Base-by-base conservation (phyloP, 176 grass and related monocot species). In the Aegilops sharonensis region DNA sequence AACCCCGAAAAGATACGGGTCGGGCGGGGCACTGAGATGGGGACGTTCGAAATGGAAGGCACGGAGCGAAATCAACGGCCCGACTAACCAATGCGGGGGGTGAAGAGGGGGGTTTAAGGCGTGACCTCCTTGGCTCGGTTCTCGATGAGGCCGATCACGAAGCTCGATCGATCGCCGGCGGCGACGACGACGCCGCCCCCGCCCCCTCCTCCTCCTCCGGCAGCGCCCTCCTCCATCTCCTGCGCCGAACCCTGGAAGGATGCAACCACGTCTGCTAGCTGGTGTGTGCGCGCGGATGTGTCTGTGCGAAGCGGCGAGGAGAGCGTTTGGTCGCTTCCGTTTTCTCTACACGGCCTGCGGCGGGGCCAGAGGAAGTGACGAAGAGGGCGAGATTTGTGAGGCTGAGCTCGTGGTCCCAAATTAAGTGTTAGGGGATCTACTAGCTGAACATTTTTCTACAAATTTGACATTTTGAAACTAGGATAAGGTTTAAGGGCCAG, bases 121-220 rank as follows among this genome's bases (percentile, higher is more conserved):
- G 27, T 82, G 24, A 93, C 95, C 88, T 98, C 93, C 85, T 95
- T 98, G 29, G 95, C 93, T 87, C 93, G 84, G 78, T 95, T 98
- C 89, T 95, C 95, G 61, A 98, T 98, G 88, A 98, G 81, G 75
- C 91, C 91, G 67, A 92, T 89, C 6, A 92, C 89, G 76, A 93
- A 91, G 81, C 91, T 89, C 24, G 95, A 98, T 27, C 95, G 70
- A 70, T 95, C 89, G 42, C 89, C 93, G 13, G 81, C 91, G 1
- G 30, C 87, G 25, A 59, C 81, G 15, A 63, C 86, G 8, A 27
- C 27, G 72, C 72, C 24, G 8, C 72, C 72, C 42, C 23, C 72
- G 3, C 81, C 85, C 5, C 70, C 89, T 6, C 36, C 77, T 2
- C 85, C 54, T 52, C 64, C 56, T 52, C 72, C 84, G 34, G 65